These are phyloP conservation scores for Tephrocybe sp. DNA, from an alignment of 768 basidiomycete species.

Conservation along the genomic window DNA sequence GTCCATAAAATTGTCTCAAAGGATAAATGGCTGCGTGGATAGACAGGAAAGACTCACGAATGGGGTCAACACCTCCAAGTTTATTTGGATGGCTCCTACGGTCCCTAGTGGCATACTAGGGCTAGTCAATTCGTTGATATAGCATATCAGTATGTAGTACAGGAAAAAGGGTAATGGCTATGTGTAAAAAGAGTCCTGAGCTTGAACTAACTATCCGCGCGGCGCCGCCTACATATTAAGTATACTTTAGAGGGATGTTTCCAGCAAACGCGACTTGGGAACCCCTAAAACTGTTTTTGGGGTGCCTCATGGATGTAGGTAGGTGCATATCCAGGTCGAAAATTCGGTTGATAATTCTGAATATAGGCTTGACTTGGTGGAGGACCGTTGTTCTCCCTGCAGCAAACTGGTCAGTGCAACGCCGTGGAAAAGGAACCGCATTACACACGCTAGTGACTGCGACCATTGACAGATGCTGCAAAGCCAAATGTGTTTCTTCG, in stretches of 20 bases:
- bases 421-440: neutral
- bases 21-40: neutral
- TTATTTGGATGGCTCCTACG: no score
- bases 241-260: no score
- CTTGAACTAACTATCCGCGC: no score
- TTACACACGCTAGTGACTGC: constrained; percentile 47
- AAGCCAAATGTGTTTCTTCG: constrained; percentile 60
- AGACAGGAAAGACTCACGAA: constrained; percentile 26
- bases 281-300: constrained; percentile 8
- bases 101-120: no score
- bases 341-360: constrained; percentile 31
- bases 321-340: constrained; percentile 39
- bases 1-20: constrained; percentile 50
- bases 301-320: constrained; percentile 28
- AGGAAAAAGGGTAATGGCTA: no score
- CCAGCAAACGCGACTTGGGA: neutral
- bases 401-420: neutral
- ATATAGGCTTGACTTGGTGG: constrained; percentile 22
- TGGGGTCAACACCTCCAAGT: constrained; percentile 44
- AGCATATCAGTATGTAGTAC: no score
- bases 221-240: no score
- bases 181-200: no score
- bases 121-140: no score
- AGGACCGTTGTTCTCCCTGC: constrained; percentile 22
- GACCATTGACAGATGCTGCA: constrained; percentile 73